phyloP scores from a whole-genome alignment of 2,329 filamentous ascomycete genomes.

The Cladosporium sp. region DNA sequence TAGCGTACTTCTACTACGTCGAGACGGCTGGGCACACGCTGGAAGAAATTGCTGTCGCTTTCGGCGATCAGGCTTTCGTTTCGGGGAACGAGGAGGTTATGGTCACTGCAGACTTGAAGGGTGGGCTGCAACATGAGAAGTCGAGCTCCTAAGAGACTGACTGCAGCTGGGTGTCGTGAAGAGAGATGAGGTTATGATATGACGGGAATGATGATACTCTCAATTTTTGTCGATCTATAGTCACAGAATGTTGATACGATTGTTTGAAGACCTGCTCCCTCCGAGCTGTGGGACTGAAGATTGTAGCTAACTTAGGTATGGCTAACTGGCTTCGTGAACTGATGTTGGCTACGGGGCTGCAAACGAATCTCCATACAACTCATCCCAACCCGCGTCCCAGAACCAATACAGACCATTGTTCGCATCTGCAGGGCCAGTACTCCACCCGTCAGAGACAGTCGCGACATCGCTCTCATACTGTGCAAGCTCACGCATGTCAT shows the following conservation, averaged over 20 bases:
- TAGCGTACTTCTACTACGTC: constrained; percentile 40
- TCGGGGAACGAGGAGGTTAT: constrained; percentile 19
- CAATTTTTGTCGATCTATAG: no score
- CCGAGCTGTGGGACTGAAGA: no score
- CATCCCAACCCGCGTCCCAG: constrained; percentile 12
- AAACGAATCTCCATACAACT: neutral
- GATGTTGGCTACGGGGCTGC: no score
- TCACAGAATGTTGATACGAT: no score
- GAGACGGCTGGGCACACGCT: constrained; percentile 37
- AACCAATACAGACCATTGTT: constrained; percentile 11
- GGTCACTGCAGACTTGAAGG: constrained; percentile 5
- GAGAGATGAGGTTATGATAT: no score
- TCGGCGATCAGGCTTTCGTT: constrained; percentile 40
- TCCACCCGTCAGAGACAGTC: neutral
- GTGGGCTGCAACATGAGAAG: neutral
- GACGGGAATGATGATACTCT: no score
- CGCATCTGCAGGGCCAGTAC: neutral
- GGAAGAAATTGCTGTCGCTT: constrained; percentile 39
- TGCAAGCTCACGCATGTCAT: neutral
- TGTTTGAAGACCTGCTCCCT: no score
- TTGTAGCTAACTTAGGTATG: no score
- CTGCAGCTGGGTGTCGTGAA: no score
- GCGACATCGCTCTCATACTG: neutral
- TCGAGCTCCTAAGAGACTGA: neutral
- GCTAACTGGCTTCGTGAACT: no score